phyloP scores from a whole-genome alignment of 169 alveolate species.

The Eimeria acervulina region DNA sequence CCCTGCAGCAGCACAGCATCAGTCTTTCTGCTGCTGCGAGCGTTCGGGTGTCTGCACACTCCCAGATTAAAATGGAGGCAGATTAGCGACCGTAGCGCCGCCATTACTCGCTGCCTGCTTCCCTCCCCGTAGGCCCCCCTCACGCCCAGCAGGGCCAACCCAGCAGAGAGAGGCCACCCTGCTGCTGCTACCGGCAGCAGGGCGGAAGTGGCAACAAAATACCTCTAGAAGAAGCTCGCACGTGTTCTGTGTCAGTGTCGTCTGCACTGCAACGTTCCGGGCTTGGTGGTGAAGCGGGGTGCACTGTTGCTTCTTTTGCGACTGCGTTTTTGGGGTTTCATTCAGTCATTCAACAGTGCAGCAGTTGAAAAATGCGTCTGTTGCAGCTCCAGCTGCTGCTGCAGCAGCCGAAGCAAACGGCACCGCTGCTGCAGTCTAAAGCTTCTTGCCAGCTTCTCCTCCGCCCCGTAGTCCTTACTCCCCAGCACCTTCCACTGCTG shows the following conservation, averaged over 20 bases:
- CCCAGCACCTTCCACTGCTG: background rate
- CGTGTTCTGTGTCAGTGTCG: background rate
- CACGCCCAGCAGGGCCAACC: background rate
- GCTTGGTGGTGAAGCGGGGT: no score
- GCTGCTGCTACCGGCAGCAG: background rate
- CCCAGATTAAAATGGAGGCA: background rate
- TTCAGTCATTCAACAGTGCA: background rate
- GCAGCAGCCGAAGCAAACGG: constrained; percentile 48
- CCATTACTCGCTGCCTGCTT: no score
- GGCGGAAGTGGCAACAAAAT: background rate
- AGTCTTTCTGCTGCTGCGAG: background rate
- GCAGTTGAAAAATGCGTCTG: background rate
- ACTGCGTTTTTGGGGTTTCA: background rate
- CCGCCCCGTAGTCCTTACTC: background rate
- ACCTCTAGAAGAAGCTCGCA: background rate
- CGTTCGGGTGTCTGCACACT: background rate
- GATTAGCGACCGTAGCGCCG: background rate
- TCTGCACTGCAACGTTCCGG: no score
- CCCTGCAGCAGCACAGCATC: background rate
- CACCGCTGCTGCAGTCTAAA: constrained; percentile 32
- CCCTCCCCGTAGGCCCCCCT: background rate
- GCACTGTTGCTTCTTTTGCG: no score
- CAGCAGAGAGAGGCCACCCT: background rate
- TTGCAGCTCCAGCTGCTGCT: constrained; percentile 56
- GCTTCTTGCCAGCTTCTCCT: constrained; percentile 15